phyloP scores from a whole-genome alignment of 139 green algal species.

The Coelastrella sp. region DNA sequence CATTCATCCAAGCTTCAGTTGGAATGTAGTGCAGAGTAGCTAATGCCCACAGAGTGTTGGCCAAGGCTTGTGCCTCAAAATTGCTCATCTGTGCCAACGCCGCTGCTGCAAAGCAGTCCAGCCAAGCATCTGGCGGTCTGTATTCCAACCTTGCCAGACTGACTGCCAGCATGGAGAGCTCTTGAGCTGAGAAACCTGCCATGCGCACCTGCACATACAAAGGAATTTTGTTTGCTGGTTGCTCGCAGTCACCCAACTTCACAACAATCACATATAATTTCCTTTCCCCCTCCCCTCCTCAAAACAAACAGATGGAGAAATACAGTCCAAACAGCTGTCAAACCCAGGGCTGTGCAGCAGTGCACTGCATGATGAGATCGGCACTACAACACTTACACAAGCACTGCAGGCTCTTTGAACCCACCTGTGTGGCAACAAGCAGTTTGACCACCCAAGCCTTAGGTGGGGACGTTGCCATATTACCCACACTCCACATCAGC shows the following conservation, averaged over 20 bases:
- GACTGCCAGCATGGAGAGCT: slow-evolving; percentile 44
- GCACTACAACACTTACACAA: neutral
- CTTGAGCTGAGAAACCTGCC: slow-evolving; percentile 9
- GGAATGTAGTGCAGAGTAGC: slow-evolving; percentile 50
- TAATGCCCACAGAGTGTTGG: slow-evolving; percentile 48
- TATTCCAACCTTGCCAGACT: slow-evolving; percentile 43
- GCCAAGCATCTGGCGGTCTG: slow-evolving; percentile 39
- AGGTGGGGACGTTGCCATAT: neutral
- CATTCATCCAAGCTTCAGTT: slow-evolving; percentile 50
- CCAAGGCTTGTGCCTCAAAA: slow-evolving; percentile 21
- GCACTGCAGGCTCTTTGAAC: neutral
- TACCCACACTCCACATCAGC: slow-evolving; percentile 44
- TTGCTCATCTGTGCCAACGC: slow-evolving; percentile 21
- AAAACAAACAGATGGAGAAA: too few relatives aligned
- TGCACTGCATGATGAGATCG: too few relatives aligned
- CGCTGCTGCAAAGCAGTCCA: slow-evolving; percentile 26
- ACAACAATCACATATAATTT: too few relatives aligned
- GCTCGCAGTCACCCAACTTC: neutral
- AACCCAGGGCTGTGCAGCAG: too few relatives aligned
- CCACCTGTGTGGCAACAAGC: slow-evolving; percentile 38
- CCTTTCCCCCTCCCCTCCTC: too few relatives aligned
- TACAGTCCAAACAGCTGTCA: too few relatives aligned
- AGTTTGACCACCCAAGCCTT: slow-evolving; percentile 40
- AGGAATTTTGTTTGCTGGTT: neutral
- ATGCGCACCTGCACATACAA: slow-evolving; percentile 30